phyloP scores from a whole-genome alignment of 2,329 filamentous ascomycete species.

The Corinectria fuckeliana region DNA sequence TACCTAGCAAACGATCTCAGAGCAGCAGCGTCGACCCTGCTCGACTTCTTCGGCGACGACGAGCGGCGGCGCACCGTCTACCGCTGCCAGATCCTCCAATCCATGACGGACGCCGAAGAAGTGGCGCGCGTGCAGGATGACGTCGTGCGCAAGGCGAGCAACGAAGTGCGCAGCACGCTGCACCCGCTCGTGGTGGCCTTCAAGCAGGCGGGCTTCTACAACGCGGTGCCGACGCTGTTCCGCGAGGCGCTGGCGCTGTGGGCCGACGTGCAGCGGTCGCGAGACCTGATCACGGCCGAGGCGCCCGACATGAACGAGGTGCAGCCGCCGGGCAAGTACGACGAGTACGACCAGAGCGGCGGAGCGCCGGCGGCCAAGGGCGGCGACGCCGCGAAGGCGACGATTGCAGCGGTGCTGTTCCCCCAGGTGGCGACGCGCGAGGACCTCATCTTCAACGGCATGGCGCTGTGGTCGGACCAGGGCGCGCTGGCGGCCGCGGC shows the following conservation, averaged over 20 bases:
- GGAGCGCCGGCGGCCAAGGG: background rate
- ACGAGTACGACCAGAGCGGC: conserved; percentile 26
- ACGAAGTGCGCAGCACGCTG: conserved; percentile 29
- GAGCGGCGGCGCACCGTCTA: conserved; percentile 35
- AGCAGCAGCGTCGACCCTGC: conserved; percentile 25
- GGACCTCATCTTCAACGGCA: conserved; percentile 33
- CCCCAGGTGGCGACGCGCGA: conserved; percentile 35
- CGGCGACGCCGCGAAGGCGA: conserved; percentile 13
- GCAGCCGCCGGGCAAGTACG: conserved; percentile 25
- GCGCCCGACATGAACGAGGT: conserved; percentile 29
- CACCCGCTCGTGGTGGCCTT: conserved; percentile 30
- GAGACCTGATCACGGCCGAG: conserved; percentile 35
- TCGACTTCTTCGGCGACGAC: conserved; percentile 35
- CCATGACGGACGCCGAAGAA: conserved; percentile 28
- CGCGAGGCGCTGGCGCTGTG: conserved; percentile 35
- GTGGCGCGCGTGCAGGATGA: conserved; percentile 29
- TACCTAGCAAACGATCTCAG: conserved; percentile 31
- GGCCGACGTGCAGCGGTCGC: conserved; percentile 34
- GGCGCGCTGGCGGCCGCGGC: conserved; percentile 22
- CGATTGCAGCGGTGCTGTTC: conserved; percentile 30
- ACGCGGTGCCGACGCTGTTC: conserved; percentile 33
- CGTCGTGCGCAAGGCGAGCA: conserved; percentile 36
- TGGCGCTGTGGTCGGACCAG: conserved; percentile 36
- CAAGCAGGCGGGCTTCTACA: conserved; percentile 35
- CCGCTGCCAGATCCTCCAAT: conserved; percentile 38